Conservation (phyloP, 1,139 yeast species). For the Geotrichum klebahnii region DNA sequence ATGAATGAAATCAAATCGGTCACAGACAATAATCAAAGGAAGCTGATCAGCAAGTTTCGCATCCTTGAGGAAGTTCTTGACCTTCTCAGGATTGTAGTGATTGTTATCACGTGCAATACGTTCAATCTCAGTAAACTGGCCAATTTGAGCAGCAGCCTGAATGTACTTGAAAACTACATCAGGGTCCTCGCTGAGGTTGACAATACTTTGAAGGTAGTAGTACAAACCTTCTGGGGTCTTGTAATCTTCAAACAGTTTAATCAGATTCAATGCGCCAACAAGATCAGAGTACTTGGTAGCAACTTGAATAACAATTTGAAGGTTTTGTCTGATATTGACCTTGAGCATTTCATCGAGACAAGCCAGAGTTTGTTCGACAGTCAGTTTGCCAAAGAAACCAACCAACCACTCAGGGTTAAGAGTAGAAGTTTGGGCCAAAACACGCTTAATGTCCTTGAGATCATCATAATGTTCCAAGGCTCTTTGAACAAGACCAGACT, state of each 20-base stretch:
- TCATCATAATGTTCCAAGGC: conserved; percentile 95
- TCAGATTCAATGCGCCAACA: conserved; percentile 78
- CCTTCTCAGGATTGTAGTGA: conserved; percentile 94
- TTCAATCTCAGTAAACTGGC: conserved; percentile 91
- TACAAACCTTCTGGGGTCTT: conserved; percentile 90
- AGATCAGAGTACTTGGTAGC: conserved; percentile 95
- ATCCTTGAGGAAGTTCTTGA: conserved; percentile 92
- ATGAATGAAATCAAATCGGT: conserved; percentile 84
- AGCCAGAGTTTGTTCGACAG: conserved; percentile 87
- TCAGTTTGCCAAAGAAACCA: conserved; percentile 84
- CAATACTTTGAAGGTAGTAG: conserved; percentile 88
- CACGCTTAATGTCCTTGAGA: conserved; percentile 91
- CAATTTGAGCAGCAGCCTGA: conserved; percentile 86
- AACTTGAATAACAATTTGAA: conserved; percentile 92
- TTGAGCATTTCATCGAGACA: conserved; percentile 83
- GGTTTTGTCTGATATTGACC: conserved; percentile 75
- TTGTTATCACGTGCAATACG: conserved; percentile 91
- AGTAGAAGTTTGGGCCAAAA: conserved; percentile 79
- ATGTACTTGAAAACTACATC: conserved; percentile 95
- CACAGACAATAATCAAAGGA: conserved; percentile 94
- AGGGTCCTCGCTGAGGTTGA: conserved; percentile 87
- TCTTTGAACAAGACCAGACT: conserved; percentile 88
- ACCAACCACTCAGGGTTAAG: conserved; percentile 94
- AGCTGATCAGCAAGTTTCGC: conserved; percentile 90
- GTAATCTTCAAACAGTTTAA: conserved; percentile 89